Evolutionary conservation across 352 stramenopile species (phyloP).

Genomic region (Lagenidium sp.): DNA sequence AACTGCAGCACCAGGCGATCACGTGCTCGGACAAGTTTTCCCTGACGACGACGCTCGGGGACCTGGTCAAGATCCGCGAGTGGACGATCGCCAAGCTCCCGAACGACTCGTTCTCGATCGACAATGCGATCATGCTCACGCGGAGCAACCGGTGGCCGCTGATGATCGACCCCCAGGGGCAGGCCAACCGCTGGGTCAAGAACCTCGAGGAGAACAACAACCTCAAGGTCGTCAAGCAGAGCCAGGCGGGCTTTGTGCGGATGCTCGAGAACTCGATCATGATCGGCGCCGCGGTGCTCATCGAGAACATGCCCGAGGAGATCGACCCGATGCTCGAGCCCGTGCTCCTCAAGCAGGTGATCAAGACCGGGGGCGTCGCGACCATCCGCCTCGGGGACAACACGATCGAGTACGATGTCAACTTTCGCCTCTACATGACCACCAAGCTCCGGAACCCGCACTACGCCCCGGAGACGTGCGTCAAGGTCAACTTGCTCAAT

Average conservation of each 20-base stretch:
- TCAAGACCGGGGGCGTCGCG: constrained; percentile 81
- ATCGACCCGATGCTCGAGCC: constrained; percentile 94
- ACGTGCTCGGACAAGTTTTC: constrained; percentile 75
- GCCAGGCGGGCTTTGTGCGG: constrained; percentile 89
- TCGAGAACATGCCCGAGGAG: constrained; percentile 92
- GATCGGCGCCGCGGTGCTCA: constrained; percentile 88
- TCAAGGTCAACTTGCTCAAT: constrained; percentile 97
- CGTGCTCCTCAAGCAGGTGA: constrained; percentile 90
- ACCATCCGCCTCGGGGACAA: constrained; percentile 92
- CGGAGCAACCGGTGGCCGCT: constrained; percentile 90
- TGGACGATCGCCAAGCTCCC: constrained; percentile 95
- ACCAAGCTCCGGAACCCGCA: constrained; percentile 93
- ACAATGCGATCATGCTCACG: constrained; percentile 94
- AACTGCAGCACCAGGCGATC: constrained; percentile 57
- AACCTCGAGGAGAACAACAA: constrained; percentile 89
- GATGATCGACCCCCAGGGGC: constrained; percentile 95
- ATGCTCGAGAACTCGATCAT: constrained; percentile 95
- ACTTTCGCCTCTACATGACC: constrained; percentile 93
- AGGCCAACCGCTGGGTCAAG: constrained; percentile 94
- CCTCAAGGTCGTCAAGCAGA: constrained; percentile 93
- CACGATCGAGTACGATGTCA: constrained; percentile 90
- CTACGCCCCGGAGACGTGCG: constrained; percentile 91
- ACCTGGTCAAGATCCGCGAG: constrained; percentile 88
- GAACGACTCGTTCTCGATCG: constrained; percentile 93
- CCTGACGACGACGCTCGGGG: constrained; percentile 84